Base-by-base conservation (phyloP, 352 stramenopile genomes). In the Phytopythium helicoides region DNA sequence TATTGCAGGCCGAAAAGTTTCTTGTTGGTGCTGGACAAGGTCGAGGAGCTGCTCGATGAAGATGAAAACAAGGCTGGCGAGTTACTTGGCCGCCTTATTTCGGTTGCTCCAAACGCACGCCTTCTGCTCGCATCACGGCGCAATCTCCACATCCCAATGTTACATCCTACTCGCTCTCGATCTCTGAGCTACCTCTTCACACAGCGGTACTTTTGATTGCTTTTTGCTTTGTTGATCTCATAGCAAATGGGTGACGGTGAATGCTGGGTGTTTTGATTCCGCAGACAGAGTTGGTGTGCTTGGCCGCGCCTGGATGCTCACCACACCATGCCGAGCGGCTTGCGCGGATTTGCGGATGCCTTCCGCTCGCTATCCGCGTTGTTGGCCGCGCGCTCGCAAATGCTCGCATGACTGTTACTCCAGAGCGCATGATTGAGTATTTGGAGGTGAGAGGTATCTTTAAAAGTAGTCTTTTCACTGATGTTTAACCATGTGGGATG, bases 371-470 rank as follows among this genome's bases (percentile, higher is more conserved):
- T n/a, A 89, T 93, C 44, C 78, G 82, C 41, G 80, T 93, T 22
- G 76, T 91, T 21, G 80, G 82, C 48, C 76, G 82, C 31, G 82
- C 80, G 15, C 66, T 93, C 18, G 80, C 82, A 18, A 93, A 93
- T 46, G 71, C 77, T n/a, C 62, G 82, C 35, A 81, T 79, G 46
- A 89, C 74, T 38, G 58, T 91, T 12, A 87, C 76, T 16, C 78
- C 82, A 21, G 78, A 93, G 26, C 76, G 86, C 26, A 87, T 93
- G 76, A 90, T 92, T 41, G 75, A 89, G 40, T 87, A 87, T 31
- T 66, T 92, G 14, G 77, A 90, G 66, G 79, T 74, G 61, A 52
- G 34, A 16, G 73, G 23, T 21, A 46, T 48, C 8, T 1, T 18
- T 5, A 26, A n/a, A 14, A n/a, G 9, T 35, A 11, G 53, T 31